Evolutionary conservation across 2,329 filamentous ascomycete species (phyloP), one percentile per base, ranked within the genome.

Genomic region (Orbilia ellipsospora): DNA sequence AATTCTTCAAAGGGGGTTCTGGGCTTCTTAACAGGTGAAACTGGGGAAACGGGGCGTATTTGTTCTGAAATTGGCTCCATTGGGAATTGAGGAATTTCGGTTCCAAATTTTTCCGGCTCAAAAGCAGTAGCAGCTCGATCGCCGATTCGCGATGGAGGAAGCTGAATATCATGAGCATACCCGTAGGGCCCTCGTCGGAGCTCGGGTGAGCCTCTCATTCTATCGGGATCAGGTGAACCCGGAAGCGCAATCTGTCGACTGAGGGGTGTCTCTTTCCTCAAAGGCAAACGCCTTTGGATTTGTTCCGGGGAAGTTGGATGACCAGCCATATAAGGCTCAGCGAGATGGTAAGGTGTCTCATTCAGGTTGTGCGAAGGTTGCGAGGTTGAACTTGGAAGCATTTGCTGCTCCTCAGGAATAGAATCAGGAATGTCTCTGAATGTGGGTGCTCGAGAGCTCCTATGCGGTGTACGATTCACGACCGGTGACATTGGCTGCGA

Each of bases 181-280:
- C 59, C 64, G 31, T 51, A 57, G 13, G 44, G 16, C n/a, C 57
- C 54, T 56, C 72, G 62, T 44, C 72, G 36, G 28, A 75, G 52
- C 12, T 75, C 72, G 13, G 72, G 72, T 10, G 72, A 75, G 10
- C 15, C 59, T 69, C 59, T 75, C 64, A 75, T 61, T 15, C 36
- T 52, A 50, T 75, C 72, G 0, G 72, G 64, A 12, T 69, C 72
- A 18, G 72, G 72, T 4, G 72, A 75, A 4, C 72, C 64, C 12
- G 72, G 72, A 20, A 75, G 72, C 15, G 68, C 72, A 50, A 75
- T 56, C 42, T 63, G 59, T 28, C 72, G 52, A 50, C 72, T 54
- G n/a, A 75, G 61, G 13, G 72, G 72, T 31, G 72, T 75, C 50
- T 75, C 72, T 51, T 57, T 64, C 42, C 72, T 40, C n/a, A 64